Evolutionary conservation across 371 early-diverging fungal species (phyloP).

Genomic region (Saksenaea vasiformis): DNA sequence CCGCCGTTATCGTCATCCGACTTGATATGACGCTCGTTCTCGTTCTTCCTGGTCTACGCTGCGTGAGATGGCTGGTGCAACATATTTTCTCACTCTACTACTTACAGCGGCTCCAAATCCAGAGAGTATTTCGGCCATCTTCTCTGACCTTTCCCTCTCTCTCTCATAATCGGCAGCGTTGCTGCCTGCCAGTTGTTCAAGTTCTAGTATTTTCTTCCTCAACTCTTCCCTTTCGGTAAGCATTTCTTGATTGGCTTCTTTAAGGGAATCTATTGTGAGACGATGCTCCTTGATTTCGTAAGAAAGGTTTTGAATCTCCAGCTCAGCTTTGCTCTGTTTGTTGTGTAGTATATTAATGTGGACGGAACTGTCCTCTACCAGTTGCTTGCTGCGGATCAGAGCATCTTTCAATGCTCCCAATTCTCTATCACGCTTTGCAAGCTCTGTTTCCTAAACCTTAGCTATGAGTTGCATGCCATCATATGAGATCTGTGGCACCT

Average conservation of each 20-base stretch:
- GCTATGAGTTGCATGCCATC: not conserved
- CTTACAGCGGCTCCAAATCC: slow-evolving; percentile 80
- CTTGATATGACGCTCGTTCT: slow-evolving; percentile 78
- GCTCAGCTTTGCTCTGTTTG: slow-evolving; percentile 69
- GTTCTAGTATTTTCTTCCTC: slow-evolving; percentile 60
- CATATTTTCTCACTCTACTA: not conserved
- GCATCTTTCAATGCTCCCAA: slow-evolving; percentile 68
- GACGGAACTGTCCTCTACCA: slow-evolving; percentile 53
- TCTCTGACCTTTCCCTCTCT: slow-evolving; percentile 78
- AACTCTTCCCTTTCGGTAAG: slow-evolving; percentile 68
- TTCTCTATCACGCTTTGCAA: slow-evolving; percentile 56
- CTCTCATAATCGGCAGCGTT: slow-evolving; percentile 61
- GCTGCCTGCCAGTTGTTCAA: slow-evolving; percentile 27
- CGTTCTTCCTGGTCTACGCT: slow-evolving; percentile 59
- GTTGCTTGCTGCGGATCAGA: slow-evolving; percentile 64
- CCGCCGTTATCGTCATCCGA: slow-evolving; percentile 48
- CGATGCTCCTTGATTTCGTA: slow-evolving; percentile 86
- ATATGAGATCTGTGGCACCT: slow-evolving; percentile 27
- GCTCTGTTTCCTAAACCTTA: slow-evolving; percentile 54
- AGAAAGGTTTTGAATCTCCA: slow-evolving; percentile 82
- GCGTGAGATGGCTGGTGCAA: not conserved
- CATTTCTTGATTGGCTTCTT: slow-evolving; percentile 80
- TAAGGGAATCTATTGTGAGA: slow-evolving; percentile 80
- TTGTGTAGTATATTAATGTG: slow-evolving; percentile 66
- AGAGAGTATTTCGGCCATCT: slow-evolving; percentile 86